Evolutionary conservation across 495 filamentous ascomycete species (phyloP).

Genomic region (Neurospora sp.): DNA sequence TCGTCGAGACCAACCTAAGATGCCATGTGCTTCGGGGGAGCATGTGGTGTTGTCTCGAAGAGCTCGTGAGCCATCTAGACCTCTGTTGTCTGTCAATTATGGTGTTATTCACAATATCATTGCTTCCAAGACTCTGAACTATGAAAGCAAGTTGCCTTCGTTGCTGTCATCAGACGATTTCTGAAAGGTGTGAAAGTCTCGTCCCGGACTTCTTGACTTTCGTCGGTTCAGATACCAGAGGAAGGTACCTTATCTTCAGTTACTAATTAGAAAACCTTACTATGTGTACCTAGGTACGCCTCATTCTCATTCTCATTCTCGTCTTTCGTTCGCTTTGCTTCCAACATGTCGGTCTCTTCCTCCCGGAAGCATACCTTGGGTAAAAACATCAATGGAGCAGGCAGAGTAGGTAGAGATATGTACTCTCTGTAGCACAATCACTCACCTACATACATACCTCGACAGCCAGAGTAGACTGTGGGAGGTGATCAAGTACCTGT

Average conservation of each 20-base stretch:
- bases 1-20: not conserved
- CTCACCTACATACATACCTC: not conserved
- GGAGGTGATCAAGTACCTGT: not conserved
- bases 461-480: not conserved
- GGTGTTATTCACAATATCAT: too few relatives aligned
- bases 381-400: too few relatives aligned
- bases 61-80: not conserved
- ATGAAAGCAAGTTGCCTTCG: too few relatives aligned
- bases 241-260: not conserved
- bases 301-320: too few relatives aligned
- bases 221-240: not conserved
- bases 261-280: not conserved
- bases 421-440: not conserved
- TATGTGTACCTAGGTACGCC: not conserved
- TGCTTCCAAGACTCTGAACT: too few relatives aligned
- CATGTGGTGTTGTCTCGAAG: not conserved
- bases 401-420: not conserved
- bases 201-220: too few relatives aligned
- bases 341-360: not conserved
- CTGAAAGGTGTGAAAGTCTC: too few relatives aligned
- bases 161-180: too few relatives aligned
- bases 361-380: not conserved
- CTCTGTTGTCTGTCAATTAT: too few relatives aligned
- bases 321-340: not conserved
- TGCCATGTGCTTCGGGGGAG: not conserved